Percentiles rank a stretch among this genome's conserved stretches.
phyloP scores from a whole-genome alignment of 2,329 filamentous ascomycete genomes.

The Mariannaea sp. region DNA sequence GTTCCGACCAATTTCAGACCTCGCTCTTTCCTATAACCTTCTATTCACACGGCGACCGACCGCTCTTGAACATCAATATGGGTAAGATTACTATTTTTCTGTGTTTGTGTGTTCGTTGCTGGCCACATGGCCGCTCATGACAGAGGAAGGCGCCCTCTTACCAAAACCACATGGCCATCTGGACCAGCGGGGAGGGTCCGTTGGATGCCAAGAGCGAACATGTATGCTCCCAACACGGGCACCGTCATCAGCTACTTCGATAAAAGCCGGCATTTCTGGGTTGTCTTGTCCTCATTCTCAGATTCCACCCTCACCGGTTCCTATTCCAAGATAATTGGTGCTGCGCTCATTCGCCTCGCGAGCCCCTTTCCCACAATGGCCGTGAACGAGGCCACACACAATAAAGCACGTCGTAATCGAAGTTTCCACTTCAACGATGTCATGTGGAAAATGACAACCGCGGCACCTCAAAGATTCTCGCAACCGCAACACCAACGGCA shows the following conservation, averaged over 20 bases:
- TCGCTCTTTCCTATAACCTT: conserved; percentile 40
- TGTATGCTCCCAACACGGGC: conserved; percentile 24
- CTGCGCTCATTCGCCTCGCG: conserved; percentile 26
- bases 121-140: conserved; percentile 36
- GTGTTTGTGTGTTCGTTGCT: conserved; percentile 34
- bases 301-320: too few species aligned
- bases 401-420: conserved; percentile 49
- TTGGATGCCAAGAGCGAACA: conserved; percentile 4
- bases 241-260: conserved; percentile 37
- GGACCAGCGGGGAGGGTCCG: too few species aligned
- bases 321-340: too few species aligned
- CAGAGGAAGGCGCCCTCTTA: conserved; percentile 32
- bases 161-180: conserved; percentile 25
- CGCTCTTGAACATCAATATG: conserved; percentile 49
- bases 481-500: conserved; percentile 40
- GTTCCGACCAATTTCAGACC: conserved; percentile 24
- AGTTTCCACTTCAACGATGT: conserved; percentile 55
- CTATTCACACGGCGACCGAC: conserved; percentile 39
- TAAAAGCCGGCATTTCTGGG: too few species aligned
- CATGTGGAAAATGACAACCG: conserved; percentile 20
- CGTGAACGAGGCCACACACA: conserved; percentile 50
- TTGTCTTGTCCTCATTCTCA: conserved; percentile 54
- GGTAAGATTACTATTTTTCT: conserved; percentile 48
- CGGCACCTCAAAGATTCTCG: conserved; percentile 18
- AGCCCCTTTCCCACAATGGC: conserved; percentile 45